Percentiles rank a stretch among this genome's conserved stretches.
Evolutionary conservation across 768 basidiomycete genomes (phyloP).

Genomic region (Boletus speciosus): DNA sequence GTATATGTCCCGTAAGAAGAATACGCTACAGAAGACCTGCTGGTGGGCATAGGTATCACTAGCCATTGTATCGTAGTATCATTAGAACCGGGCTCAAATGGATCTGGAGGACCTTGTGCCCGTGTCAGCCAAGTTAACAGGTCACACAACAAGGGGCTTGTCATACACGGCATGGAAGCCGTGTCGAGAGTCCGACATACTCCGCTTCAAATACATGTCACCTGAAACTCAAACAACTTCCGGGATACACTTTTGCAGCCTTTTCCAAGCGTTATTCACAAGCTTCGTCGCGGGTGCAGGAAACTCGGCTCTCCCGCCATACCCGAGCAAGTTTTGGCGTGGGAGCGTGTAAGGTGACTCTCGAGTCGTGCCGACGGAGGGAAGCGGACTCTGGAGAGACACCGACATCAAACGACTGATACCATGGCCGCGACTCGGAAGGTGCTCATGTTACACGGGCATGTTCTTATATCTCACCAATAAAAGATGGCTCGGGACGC

Average conservation of each 20-base stretch:
- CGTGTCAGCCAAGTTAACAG: too few species aligned
- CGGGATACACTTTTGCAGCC: background rate
- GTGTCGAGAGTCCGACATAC: too few species aligned
- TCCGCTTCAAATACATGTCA: too few species aligned
- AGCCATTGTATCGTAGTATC: background rate
- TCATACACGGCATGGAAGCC: too few species aligned
- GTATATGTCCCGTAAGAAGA: background rate
- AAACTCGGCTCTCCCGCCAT: background rate
- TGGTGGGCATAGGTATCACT: background rate
- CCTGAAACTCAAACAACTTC: background rate
- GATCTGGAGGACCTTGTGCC: too few species aligned
- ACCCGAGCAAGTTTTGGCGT: background rate
- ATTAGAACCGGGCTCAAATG: too few species aligned
- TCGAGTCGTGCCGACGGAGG: background rate
- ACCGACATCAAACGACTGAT: background rate
- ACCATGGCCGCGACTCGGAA: constrained; percentile 27
- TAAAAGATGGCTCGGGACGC: background rate
- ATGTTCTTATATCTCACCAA: constrained; percentile 11
- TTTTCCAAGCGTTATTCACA: background rate
- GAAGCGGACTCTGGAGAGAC: background rate
- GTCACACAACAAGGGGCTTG: too few species aligned
- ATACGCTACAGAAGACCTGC: background rate
- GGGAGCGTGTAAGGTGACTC: background rate
- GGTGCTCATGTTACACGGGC: constrained; percentile 48
- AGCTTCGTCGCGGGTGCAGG: background rate